Evolutionary conservation across 1,139 yeast species (phyloP), one percentile per base, ranked within the genome.

Genomic region (Yamadazyma spencermartinsiae): DNA sequence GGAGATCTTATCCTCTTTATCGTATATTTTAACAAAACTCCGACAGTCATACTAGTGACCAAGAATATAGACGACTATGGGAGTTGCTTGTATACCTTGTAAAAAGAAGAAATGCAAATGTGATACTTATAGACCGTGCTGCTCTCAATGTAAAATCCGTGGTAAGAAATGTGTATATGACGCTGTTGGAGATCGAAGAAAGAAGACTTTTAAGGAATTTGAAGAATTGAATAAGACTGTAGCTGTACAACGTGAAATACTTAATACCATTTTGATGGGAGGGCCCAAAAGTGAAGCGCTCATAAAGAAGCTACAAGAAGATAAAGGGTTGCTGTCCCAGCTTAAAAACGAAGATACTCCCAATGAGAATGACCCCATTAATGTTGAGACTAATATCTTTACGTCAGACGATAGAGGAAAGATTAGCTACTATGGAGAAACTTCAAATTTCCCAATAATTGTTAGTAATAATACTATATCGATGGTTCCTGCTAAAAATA

Each of bases 341-440:
- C 12, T 15, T 9, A 28, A 28, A 13, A 10, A 15, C 16, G 31
- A 28, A 9, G 20, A 15, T 3, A 25, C 28, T 5, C 26, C 12
- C 11, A 36, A 24, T 9, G 33, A 31, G 7, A 20, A 27, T n/a
- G 21, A 9, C 6, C 25, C 31, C 13, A 20, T 34, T 13, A 23
- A 27, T 13, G 6, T 33, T 21, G 30, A 32, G 12, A 20, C 33
- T 15, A 34, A 38, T 16, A 21, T 40, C 24, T 40, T 40, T 19
- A 38, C 43, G 2, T 18, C 39, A 8, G 44, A 40, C 18, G 31
- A 35, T 16, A 31, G 42, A n/a, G 48, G 48, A 4, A 42, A 44
- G 23, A 35, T 44, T 7, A 41, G 42, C 30, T 44, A 35, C 33
- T 44, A 40, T 32, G 48, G 48, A 15, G 46, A 40, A 14, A 44